Conservation (phyloP, 495 filamentous ascomycete species). For the Neurospora africana region DNA sequence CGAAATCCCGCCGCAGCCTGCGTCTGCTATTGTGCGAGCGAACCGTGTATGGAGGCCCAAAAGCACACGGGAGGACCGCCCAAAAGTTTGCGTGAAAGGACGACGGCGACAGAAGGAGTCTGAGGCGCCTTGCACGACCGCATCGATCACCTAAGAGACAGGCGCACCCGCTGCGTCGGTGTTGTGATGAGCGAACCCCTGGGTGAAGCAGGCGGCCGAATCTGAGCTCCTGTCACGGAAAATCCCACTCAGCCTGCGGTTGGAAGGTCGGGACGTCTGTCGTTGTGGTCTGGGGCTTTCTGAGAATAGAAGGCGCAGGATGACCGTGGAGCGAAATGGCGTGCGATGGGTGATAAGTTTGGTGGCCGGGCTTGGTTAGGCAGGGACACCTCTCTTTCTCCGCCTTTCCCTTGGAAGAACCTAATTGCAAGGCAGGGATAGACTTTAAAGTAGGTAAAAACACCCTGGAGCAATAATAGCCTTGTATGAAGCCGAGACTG, state of each 20-base stretch:
- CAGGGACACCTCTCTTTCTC: not conserved
- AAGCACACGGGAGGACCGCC: not conserved
- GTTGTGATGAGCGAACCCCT: not conserved
- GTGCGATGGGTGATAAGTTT: not conserved
- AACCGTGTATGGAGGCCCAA: not conserved
- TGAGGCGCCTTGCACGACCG: not conserved
- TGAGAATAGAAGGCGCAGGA: not conserved
- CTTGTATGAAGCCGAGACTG: not conserved
- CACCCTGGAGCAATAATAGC: not conserved
- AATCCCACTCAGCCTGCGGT: not conserved
- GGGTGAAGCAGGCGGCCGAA: not conserved
- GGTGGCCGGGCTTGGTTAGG: not conserved
- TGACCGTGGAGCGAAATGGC: not conserved
- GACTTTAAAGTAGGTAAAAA: not conserved
- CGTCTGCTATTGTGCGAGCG: not conserved
- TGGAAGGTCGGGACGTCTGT: not conserved
- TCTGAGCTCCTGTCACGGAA: not conserved
- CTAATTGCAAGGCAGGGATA: not conserved
- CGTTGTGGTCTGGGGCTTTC: not conserved
- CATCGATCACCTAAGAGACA: not conserved
- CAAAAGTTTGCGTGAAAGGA: not conserved
- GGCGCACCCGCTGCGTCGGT: not conserved
- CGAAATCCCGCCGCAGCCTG: constrained; percentile 8
- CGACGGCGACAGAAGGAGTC: not conserved
- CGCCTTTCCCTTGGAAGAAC: not conserved